Conservation (phyloP, 495 filamentous ascomycete genomes). For the Sporormia fimetaria region DNA sequence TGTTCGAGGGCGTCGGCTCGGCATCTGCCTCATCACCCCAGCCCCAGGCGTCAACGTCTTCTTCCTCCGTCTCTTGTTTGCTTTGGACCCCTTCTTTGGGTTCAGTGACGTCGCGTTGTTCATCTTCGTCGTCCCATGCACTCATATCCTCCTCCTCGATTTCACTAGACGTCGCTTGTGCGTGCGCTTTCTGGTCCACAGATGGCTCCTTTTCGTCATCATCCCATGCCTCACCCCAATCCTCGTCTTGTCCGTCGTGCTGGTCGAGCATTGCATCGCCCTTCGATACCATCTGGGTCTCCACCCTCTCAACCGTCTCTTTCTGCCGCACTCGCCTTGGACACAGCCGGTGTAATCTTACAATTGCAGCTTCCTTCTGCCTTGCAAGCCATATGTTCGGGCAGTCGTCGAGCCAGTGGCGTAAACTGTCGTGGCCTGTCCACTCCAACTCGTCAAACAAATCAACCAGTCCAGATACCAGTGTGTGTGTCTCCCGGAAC, state of each 20-base stretch:
- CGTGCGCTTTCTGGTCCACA: conserved; percentile 12
- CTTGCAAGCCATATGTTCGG: conserved; percentile 79
- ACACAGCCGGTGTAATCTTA: conserved; percentile 57
- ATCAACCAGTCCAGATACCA: conserved; percentile 51
- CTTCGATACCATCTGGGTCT: conserved; percentile 64
- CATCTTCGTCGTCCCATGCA: conserved; percentile 54
- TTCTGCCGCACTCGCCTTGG: conserved; percentile 49
- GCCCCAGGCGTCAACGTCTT: conserved; percentile 55
- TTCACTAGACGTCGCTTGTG: conserved; percentile 31
- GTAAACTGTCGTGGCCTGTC: conserved; percentile 55
- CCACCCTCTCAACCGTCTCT: conserved; percentile 65
- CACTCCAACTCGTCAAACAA: conserved; percentile 52
- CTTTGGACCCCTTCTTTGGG: conserved; percentile 14
- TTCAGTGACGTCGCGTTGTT: too few species aligned
- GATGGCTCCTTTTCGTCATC: conserved; percentile 45
- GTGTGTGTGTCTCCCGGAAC: conserved; percentile 54
- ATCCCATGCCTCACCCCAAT: conserved; percentile 69
- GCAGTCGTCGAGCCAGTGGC: conserved; percentile 69
- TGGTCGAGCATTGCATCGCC: conserved; percentile 52
- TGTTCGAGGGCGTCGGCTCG: conserved; percentile 1
- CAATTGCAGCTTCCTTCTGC: conserved; percentile 63
- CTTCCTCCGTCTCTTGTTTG: conserved; percentile 26
- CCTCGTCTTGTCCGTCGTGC: conserved; percentile 41
- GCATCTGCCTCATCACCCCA: conserved; percentile 51
- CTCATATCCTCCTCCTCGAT: conserved; percentile 46